Base-by-base conservation (phyloP, 495 filamentous ascomycete genomes). In the Amphirosellinia nigrospora region DNA sequence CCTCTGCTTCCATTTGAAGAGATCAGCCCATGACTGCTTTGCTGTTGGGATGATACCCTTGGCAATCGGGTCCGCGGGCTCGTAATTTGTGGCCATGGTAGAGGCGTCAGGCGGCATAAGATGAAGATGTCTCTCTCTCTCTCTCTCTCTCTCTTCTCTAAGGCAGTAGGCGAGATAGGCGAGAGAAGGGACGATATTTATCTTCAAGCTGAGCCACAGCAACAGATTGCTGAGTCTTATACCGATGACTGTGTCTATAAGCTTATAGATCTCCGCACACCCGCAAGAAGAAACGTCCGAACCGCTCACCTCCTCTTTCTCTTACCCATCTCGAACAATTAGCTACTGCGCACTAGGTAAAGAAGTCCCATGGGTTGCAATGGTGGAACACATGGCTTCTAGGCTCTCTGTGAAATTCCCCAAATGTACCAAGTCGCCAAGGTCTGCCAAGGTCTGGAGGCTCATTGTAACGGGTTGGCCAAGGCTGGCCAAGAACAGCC, bases 1-100 rank as follows among this genome's bases (percentile, higher is more conserved):
- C 66, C 89, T 82, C 79, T 91, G 88, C 74, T 89, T 90, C 86
- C 87, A 92, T 62, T 74, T 83, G 77, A 92, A 91, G 39, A 92
- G 83, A 74, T 92, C 89, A n/a, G 73, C 71, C 72, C 82, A 87
- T 38, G 85, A 79, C 71, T 92, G 90, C 56, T 82, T 85, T 1
- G 88, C 87, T 1, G 87, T 87, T 2, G 89, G 79, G 26, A 87
- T 36, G 21, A 86, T 82, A 34, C 89, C 90, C 75, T 85, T 86
- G 21, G 88, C 85, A 34, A 90, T 75, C 36, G 88, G 85, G 26
- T 89, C 88, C 52, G 88, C 87, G 13, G 81, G 80, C 64, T 89
- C 84, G 65, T 86, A 83, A 13, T 58, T 45, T 21, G 46, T 38
- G 1, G 68, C 71, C 73, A 77, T 77, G 30, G 30, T n/a, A 28